These are phyloP conservation scores for Cladobotryum protrusum DNA, from an alignment of 2,329 filamentous ascomycete genomes.

Conservation along the genomic window DNA sequence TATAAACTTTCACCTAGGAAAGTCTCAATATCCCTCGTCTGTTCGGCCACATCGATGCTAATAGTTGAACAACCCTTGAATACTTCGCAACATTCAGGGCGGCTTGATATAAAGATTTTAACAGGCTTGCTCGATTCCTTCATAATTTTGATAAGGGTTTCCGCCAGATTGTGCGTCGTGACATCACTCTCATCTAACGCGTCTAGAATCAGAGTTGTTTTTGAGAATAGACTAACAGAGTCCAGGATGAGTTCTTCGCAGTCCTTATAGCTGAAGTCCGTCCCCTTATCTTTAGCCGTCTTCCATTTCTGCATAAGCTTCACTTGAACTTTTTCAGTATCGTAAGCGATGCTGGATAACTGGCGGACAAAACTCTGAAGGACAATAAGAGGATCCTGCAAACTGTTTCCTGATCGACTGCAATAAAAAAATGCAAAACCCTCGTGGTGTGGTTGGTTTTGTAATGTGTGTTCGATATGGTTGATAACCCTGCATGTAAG, in stretches of 20 bases:
- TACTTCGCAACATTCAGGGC: conserved; percentile 6
- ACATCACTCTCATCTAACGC: conserved; percentile 14
- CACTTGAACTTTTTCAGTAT: not conserved
- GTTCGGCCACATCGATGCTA: conserved; percentile 9
- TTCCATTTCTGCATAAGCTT: not conserved
- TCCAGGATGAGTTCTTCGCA: conserved; percentile 11
- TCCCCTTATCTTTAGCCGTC: conserved; percentile 1
- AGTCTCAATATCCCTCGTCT: conserved; percentile 14
- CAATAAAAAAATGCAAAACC: conserved; percentile 17
- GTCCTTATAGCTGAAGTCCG: conserved; percentile 3
- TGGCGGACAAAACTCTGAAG: conserved; percentile 15
- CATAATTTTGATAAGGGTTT: conserved; percentile 7
- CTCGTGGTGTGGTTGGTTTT: conserved; percentile 1
- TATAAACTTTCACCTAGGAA: conserved; percentile 9
- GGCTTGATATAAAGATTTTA: conserved; percentile 16
- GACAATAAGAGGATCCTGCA: conserved; percentile 10
- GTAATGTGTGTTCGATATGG: not conserved
- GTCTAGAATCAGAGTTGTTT: conserved; percentile 11
- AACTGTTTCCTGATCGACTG: conserved; percentile 8
- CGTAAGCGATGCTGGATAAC: conserved; percentile 1
- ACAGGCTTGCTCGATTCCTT: conserved; percentile 6
- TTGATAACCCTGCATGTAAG: conserved; percentile 4
- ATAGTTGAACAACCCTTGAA: conserved; percentile 7
- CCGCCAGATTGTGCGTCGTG: conserved; percentile 6
- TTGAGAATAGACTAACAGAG: conserved; percentile 2